Percentiles rank a stretch among this genome's conserved stretches.
phyloP scores from a whole-genome alignment of 2,329 filamentous ascomycete genomes.

The Colletotrichum lindemuthianum region DNA sequence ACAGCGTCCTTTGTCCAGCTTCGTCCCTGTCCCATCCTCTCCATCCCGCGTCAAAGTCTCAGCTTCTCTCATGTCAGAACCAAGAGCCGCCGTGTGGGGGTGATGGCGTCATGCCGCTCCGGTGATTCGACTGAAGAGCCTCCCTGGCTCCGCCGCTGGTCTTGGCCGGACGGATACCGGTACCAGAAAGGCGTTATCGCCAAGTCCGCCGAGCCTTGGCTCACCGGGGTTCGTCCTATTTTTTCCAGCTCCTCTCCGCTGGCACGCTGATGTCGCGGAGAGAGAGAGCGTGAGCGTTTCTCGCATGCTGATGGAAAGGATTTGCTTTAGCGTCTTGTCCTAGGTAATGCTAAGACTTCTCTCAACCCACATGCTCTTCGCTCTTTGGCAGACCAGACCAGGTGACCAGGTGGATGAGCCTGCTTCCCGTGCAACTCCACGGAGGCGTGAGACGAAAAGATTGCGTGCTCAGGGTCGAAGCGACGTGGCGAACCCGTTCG shows the following conservation, averaged over 20 bases:
- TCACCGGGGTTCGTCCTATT: background rate
- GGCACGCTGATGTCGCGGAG: background rate
- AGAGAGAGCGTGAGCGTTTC: background rate
- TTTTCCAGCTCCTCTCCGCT: constrained; percentile 6
- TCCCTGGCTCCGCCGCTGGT: constrained; percentile 1
- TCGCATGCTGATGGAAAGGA: constrained; percentile 4
- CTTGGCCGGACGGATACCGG: constrained; percentile 33
- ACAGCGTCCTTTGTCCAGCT: background rate
- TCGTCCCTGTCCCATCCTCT: background rate
- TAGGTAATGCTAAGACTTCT: constrained; percentile 34
- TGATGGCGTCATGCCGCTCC: constrained; percentile 18
- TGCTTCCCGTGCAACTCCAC: background rate
- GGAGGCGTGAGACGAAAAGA: constrained; percentile 29
- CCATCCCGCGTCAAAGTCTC: constrained; percentile 18
- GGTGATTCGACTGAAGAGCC: constrained; percentile 12
- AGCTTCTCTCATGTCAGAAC: constrained; percentile 2
- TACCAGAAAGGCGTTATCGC: constrained; percentile 8
- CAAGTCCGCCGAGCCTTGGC: constrained; percentile 34
- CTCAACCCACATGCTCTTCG: background rate
- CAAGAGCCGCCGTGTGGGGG: background rate
- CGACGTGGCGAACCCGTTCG: background rate
- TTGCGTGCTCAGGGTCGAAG: constrained; percentile 24
- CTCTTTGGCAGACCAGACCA: background rate
- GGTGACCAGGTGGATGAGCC: background rate
- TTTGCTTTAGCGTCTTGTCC: constrained; percentile 32